These are phyloP conservation scores for Puccinia horiana DNA, from an alignment of 1,284 basidiomycete species.

Conservation along the genomic window DNA sequence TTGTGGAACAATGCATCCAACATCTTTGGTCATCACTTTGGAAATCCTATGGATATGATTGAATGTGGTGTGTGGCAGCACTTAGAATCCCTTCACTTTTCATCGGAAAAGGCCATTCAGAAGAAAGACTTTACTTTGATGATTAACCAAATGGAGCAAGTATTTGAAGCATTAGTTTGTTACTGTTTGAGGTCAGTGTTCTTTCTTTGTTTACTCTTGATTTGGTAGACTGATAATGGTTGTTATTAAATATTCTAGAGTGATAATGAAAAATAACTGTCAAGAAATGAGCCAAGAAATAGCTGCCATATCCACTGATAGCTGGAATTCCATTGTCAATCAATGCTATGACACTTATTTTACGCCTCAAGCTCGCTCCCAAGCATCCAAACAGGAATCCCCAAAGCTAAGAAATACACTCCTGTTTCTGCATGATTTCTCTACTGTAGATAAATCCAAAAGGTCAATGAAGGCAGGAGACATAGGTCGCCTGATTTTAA, in stretches of 20 bases:
- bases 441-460: too few species aligned
- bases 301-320: neutral
- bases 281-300: neutral
- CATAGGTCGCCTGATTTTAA: too few species aligned
- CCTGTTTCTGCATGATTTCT: too few species aligned
- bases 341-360: constrained; percentile 11
- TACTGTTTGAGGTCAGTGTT: constrained; percentile 6
- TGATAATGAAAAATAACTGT: neutral
- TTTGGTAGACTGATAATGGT: neutral
- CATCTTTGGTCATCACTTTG: constrained; percentile 11
- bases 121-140: neutral
- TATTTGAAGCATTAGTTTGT: neutral
- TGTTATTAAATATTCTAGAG: neutral
- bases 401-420: too few species aligned
- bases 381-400: too few species aligned
- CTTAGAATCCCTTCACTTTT: neutral
- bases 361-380: too few species aligned
- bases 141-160: neutral
- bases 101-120: constrained; percentile 6
- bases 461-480: too few species aligned
- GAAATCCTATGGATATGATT: neutral
- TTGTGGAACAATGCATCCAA: constrained; percentile 14
- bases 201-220: neutral
- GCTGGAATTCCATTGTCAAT: neutral
- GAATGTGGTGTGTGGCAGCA: neutral